Evolutionary conservation across 768 basidiomycete genomes (phyloP).

Genomic region (Clavulina sp.): DNA sequence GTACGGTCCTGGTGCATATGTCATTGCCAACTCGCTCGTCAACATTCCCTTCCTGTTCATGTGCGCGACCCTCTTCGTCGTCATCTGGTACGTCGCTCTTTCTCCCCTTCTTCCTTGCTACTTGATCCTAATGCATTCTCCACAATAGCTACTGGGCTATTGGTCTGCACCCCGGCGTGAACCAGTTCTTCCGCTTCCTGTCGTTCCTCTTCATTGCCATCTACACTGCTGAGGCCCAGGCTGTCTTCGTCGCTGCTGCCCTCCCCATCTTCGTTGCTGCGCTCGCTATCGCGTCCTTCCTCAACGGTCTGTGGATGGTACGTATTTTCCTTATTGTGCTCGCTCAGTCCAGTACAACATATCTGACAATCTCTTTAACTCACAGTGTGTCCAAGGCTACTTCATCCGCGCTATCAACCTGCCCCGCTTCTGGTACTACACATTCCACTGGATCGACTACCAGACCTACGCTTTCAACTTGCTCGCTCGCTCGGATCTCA

Average conservation of each 20-base stretch:
- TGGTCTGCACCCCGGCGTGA: slow-evolving; percentile 32
- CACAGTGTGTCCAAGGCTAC: slow-evolving; percentile 12
- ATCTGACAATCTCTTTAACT: neutral
- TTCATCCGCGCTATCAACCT: slow-evolving; percentile 37
- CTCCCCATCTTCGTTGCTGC: slow-evolving; percentile 44
- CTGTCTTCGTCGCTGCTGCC: slow-evolving; percentile 29
- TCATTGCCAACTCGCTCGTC: slow-evolving; percentile 36
- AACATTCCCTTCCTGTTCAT: slow-evolving; percentile 36
- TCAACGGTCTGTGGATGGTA: slow-evolving; percentile 46
- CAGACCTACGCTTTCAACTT: slow-evolving; percentile 16
- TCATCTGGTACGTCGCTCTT: slow-evolving; percentile 31
- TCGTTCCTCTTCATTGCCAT: slow-evolving; percentile 36
- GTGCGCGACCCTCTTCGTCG: slow-evolving; percentile 29
- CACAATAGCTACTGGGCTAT: slow-evolving; percentile 16
- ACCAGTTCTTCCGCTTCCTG: slow-evolving; percentile 37
- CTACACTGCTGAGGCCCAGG: slow-evolving; percentile 34
- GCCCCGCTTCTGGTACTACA: slow-evolving; percentile 41
- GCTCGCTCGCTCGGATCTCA: slow-evolving; percentile 28
- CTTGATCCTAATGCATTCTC: slow-evolving; percentile 7
- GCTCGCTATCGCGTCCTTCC: slow-evolving; percentile 34
- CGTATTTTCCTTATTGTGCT: slow-evolving; percentile 27
- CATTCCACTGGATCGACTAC: slow-evolving; percentile 38
- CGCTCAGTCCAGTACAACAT: slow-evolving; percentile 1
- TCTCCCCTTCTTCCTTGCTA: neutral
- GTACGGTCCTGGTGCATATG: slow-evolving; percentile 35